Percentiles rank a stretch among this genome's conserved stretches.
phyloP scores from a whole-genome alignment of 148 eudicot genomes.

The Diospyros lotus region DNA sequence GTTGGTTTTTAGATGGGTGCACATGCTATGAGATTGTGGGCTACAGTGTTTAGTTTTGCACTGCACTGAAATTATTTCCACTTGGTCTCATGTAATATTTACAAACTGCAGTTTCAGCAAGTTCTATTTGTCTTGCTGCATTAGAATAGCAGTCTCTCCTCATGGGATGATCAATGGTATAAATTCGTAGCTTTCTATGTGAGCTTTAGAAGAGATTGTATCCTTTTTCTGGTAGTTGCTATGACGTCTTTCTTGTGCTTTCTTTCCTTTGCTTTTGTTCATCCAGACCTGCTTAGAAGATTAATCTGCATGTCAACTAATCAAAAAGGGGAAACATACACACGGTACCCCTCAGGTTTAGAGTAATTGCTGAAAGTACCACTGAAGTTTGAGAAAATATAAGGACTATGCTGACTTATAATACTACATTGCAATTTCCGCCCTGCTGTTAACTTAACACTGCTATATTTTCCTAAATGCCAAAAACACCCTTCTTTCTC shows the following conservation, averaged over 20 bases:
- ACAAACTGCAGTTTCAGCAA: background rate
- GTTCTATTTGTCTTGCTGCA: background rate
- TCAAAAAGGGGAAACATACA: background rate
- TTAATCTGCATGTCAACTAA: background rate
- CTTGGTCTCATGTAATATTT: background rate
- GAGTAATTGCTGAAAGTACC: too few species aligned
- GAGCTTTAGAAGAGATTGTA: background rate
- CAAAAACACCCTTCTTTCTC: too few species aligned
- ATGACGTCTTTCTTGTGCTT: background rate
- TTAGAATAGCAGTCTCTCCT: background rate
- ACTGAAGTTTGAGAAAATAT: too few species aligned
- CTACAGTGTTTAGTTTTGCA: background rate
- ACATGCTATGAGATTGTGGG: conserved; percentile 8
- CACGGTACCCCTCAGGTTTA: too few species aligned
- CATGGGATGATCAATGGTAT: background rate
- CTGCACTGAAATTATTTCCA: background rate
- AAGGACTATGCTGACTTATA: too few species aligned
- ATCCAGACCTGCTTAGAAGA: background rate
- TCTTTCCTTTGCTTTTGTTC: background rate
- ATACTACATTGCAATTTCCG: too few species aligned
- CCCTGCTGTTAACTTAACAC: too few species aligned
- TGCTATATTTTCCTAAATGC: too few species aligned
- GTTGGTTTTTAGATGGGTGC: background rate
- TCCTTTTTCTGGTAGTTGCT: background rate
- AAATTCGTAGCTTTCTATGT: background rate